These are phyloP conservation scores for Cucumis hystrix DNA, from an alignment of 306 rosid genomes.

Conservation along the genomic window DNA sequence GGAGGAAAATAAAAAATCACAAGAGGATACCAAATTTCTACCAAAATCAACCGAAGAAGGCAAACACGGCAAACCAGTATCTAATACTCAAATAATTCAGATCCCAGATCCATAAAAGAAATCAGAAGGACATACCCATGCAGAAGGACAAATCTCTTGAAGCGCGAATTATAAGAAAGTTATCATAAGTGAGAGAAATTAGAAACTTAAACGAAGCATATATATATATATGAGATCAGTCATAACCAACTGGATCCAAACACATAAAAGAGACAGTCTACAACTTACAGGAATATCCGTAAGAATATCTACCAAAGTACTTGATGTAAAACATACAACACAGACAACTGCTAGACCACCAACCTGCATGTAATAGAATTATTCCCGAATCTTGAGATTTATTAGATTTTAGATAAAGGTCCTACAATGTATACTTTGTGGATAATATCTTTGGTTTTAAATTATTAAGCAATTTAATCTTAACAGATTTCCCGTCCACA, in stretches of 20 bases:
- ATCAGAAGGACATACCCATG: conserved; percentile 30
- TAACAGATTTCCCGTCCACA: not conserved
- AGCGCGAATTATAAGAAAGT: conserved; percentile 47
- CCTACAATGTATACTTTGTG: not conserved
- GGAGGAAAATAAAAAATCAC: not conserved
- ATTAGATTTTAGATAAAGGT: not conserved
- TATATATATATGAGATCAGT: not conserved
- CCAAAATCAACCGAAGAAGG: not conserved
- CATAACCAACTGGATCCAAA: not conserved
- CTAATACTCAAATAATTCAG: not conserved
- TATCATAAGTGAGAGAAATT: conserved; percentile 18
- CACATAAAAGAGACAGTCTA: not conserved
- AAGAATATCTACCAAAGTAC: conserved; percentile 47
- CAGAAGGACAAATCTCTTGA: conserved; percentile 36
- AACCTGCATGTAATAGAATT: conserved; percentile 29
- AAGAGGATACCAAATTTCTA: not conserved
- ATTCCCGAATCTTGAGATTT: not conserved
- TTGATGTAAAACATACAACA: conserved; percentile 39
- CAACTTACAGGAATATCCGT: conserved; percentile 50
- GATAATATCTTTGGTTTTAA: not conserved
- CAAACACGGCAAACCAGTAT: not conserved
- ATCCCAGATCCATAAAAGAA: not conserved
- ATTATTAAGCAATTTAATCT: not conserved
- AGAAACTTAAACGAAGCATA: conserved; percentile 12
- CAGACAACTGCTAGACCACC: conserved; percentile 45